A percentile compares a stretch with the other conserved stretches of the same genome.
phyloP scores from a whole-genome alignment of 371 early-diverging fungal species.

The Mucor racemosus region DNA sequence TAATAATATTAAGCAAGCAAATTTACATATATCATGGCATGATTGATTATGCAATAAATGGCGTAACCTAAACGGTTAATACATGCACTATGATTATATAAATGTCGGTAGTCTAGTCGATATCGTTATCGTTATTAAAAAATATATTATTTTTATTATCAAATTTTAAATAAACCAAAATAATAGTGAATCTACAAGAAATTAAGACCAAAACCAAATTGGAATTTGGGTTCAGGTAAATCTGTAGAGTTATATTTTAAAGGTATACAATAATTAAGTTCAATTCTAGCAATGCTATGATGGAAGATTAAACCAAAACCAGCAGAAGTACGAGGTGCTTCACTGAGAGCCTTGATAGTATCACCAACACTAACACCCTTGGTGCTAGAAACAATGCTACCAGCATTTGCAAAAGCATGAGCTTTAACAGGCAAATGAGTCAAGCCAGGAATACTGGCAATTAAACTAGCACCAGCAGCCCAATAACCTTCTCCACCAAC shows the following conservation, averaged over 20 bases:
- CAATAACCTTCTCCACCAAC: slow-evolving; percentile 89
- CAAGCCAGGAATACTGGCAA: slow-evolving; percentile 79
- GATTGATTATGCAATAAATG: no score
- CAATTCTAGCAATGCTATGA: slow-evolving; percentile 69
- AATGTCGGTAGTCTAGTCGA: not conserved
- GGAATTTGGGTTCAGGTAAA: slow-evolving; percentile 71
- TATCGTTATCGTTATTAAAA: not conserved
- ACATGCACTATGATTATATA: not conserved
- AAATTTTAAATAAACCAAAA: not conserved
- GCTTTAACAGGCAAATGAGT: slow-evolving; percentile 67
- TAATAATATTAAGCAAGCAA: no score
- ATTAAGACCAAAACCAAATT: slow-evolving; percentile 86
- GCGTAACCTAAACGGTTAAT: not conserved
- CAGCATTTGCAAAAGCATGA: slow-evolving; percentile 90
- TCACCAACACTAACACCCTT: slow-evolving; percentile 21
- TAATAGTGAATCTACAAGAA: slow-evolving; percentile 62
- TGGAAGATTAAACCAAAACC: slow-evolving; percentile 85
- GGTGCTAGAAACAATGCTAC: slow-evolving; percentile 59
- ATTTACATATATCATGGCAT: no score
- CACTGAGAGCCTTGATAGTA: slow-evolving; percentile 43
- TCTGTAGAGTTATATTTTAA: slow-evolving; percentile 64
- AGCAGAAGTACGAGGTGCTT: slow-evolving; percentile 66
- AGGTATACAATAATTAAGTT: slow-evolving; percentile 54
- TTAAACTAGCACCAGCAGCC: slow-evolving; percentile 80
- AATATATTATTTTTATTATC: not conserved